Conservation (phyloP, 106 monocot species). For the Dendrobium officinale region DNA sequence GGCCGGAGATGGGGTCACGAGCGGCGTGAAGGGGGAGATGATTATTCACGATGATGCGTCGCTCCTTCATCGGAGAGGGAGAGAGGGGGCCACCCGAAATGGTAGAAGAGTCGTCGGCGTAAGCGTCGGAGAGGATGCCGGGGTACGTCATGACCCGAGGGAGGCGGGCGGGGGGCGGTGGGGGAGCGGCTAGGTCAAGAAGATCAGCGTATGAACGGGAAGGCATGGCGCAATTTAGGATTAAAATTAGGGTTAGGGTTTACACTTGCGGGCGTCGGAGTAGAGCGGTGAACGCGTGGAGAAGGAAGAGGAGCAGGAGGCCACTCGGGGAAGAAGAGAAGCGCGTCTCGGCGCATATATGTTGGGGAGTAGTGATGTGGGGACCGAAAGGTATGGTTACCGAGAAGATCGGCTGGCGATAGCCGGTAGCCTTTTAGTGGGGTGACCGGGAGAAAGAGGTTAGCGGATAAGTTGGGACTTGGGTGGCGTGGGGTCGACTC, state of each 20-base stretch:
- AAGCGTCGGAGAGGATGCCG: constrained; percentile 26
- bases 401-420: background rate
- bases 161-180: constrained; percentile 17
- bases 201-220: constrained; percentile 63
- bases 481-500: background rate
- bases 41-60: constrained; percentile 4
- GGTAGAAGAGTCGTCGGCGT: constrained; percentile 16
- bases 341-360: background rate
- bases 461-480: background rate
- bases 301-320: background rate
- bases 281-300: background rate
- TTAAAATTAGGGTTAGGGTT: background rate
- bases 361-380: background rate
- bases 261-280: background rate
- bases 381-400: background rate
- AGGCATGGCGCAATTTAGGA: constrained; percentile 32
- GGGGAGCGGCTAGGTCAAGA: constrained; percentile 31
- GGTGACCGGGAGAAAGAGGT: background rate
- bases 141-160: constrained; percentile 43
- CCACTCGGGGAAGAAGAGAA: background rate
- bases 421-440: background rate
- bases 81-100: background rate
- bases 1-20: constrained; percentile 23
- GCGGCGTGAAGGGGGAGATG: constrained; percentile 18
- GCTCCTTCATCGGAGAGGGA: background rate